Evolutionary conservation across 2,329 filamentous ascomycete genomes (phyloP).

Genomic region (Sphaerulina musiva): DNA sequence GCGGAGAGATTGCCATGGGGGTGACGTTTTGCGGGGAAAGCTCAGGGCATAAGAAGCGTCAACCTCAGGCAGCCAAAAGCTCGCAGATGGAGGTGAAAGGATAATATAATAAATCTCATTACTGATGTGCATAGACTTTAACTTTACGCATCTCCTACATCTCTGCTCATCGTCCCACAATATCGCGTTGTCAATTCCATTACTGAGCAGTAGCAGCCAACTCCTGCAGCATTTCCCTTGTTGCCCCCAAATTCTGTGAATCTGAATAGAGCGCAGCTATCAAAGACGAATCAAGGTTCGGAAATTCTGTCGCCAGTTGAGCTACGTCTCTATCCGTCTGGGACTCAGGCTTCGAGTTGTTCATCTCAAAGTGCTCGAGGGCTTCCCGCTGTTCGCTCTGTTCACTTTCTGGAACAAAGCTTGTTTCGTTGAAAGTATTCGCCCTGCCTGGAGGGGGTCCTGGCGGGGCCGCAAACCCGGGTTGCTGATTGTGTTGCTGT

Average conservation of each 20-base stretch:
- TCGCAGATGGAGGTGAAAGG: too few species aligned
- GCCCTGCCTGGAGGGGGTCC: conserved; percentile 19
- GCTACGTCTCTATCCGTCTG: conserved; percentile 40
- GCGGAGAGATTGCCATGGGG: too few species aligned
- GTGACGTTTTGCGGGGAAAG: not conserved
- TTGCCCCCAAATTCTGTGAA: conserved; percentile 37
- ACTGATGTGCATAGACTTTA: not conserved
- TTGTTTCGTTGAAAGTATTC: conserved; percentile 32
- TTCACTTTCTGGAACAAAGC: conserved; percentile 37
- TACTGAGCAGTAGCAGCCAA: conserved; percentile 21
- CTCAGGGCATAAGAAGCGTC: not conserved
- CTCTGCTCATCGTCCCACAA: not conserved
- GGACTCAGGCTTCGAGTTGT: conserved; percentile 32
- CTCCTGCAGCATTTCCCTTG: conserved; percentile 42
- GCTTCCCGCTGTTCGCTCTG: conserved; percentile 35
- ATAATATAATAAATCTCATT: too few species aligned
- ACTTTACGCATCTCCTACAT: not conserved
- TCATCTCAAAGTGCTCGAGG: conserved; percentile 42
- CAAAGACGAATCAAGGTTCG: conserved; percentile 39
- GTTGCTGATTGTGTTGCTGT: conserved; percentile 9
- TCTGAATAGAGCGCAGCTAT: conserved; percentile 44
- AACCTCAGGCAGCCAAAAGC: too few species aligned
- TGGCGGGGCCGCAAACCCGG: conserved; percentile 13
- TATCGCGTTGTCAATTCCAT: not conserved
- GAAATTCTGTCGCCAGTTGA: conserved; percentile 39